A percentile compares a stretch with the other conserved stretches of the same genome.
phyloP scores from a whole-genome alignment of 148 eudicot species.

The Rhododendron vialii region DNA sequence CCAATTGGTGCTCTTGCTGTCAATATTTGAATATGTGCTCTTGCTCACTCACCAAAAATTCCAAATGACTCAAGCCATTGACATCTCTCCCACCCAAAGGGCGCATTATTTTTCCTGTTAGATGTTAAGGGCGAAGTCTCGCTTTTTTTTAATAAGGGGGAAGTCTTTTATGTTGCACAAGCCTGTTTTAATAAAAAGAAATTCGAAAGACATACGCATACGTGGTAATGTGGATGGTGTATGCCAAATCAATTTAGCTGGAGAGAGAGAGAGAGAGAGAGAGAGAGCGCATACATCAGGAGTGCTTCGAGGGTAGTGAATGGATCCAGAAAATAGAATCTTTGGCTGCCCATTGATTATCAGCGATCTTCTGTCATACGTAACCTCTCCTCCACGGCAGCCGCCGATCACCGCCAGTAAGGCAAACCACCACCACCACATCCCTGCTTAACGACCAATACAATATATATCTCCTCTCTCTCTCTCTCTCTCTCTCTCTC shows the following conservation, averaged over 20 bases:
- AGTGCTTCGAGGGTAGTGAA: slow-evolving; percentile 53
- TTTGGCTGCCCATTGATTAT: slow-evolving; percentile 40
- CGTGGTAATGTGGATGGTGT: neutral
- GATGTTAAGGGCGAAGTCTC: too few relatives aligned
- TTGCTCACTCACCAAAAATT: too few relatives aligned
- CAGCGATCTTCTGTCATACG: slow-evolving; percentile 42
- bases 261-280: neutral
- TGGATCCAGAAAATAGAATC: slow-evolving; percentile 44
- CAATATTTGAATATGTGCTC: too few relatives aligned
- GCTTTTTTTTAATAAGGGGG: too few relatives aligned
- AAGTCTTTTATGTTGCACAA: too few relatives aligned
- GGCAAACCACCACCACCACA: slow-evolving; percentile 16
- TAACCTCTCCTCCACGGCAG: slow-evolving; percentile 14
- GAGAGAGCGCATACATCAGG: slow-evolving; percentile 18
- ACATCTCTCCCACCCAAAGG: too few relatives aligned
- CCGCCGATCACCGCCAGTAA: neutral
- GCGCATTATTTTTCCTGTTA: too few relatives aligned
- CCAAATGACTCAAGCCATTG: too few relatives aligned
- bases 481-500: neutral
- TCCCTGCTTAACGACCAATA: neutral
- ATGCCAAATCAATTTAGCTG: too few relatives aligned
- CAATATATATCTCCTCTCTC: neutral
- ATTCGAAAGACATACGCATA: neutral
- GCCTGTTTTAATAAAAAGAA: too few relatives aligned
- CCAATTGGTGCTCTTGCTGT: too few relatives aligned